Percentiles rank a stretch among this genome's conserved stretches.
Conservation (phyloP, 768 basidiomycete species). For the Mrakia frigida region DNA sequence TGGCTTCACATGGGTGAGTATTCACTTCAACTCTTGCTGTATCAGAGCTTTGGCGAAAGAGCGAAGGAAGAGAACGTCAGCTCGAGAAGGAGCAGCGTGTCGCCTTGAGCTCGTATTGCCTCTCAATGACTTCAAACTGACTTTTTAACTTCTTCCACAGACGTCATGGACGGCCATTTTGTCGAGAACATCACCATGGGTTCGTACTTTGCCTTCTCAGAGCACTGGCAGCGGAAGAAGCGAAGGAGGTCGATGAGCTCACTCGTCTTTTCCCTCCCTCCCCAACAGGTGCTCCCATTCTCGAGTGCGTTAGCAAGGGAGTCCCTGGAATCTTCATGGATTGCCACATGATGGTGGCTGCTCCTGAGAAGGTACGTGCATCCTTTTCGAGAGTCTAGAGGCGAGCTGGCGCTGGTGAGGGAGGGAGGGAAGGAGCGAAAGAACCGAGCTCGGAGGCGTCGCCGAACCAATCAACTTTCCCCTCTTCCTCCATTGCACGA, state of each 20-base stretch:
- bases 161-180: constrained; percentile 60
- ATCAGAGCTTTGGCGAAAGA: not conserved
- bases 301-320: constrained; percentile 74
- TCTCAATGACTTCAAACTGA: not conserved
- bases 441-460: not conserved
- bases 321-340: constrained; percentile 98
- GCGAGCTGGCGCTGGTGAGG: not conserved
- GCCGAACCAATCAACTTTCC: too few species aligned
- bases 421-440: not conserved
- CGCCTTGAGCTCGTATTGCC: not conserved
- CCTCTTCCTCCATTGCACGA: too few species aligned
- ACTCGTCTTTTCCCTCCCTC: not conserved
- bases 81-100: not conserved
- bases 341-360: constrained; percentile 98
- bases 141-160: not conserved
- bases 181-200: constrained; percentile 99
- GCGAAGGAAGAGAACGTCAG: not conserved
- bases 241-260: not conserved
- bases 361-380: constrained; percentile 71
- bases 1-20: constrained; percentile 93
- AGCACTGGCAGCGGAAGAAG: not conserved
- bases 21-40: not conserved
- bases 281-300: constrained; percentile 70
- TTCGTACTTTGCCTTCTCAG: constrained; percentile 40
- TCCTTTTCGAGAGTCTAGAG: not conserved